Conservation (phyloP, 805 yeast species). For the Candida mattraensis region DNA sequence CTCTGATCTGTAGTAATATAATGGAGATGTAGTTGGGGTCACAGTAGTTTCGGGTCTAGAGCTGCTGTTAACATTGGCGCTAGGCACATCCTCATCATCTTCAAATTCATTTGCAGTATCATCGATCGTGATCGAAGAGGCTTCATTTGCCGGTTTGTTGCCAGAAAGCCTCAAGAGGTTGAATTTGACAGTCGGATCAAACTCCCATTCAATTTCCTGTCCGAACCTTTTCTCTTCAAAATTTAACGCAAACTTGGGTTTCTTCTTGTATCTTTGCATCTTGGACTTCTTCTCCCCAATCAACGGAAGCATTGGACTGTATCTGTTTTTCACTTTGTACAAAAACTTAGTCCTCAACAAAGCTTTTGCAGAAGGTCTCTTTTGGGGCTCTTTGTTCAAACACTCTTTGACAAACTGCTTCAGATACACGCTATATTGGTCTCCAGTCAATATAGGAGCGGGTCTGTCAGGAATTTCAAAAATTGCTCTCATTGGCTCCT, state of each 20-base stretch:
- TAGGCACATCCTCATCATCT: constrained; percentile 17
- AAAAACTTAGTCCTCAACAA: constrained; percentile 58
- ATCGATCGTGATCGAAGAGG: constrained; percentile 2
- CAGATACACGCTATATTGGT: constrained; percentile 40
- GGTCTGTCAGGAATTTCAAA: constrained; percentile 63
- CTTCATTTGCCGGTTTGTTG: neutral
- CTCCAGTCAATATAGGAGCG: constrained; percentile 59
- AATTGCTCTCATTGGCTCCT: constrained; percentile 76
- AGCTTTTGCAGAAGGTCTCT: constrained; percentile 60
- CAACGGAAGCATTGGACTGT: constrained; percentile 25
- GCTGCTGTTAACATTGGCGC: constrained; percentile 15
- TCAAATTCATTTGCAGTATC: constrained; percentile 6
- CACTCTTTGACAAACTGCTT: constrained; percentile 64
- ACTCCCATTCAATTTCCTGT: constrained; percentile 29
- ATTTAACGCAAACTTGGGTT: constrained; percentile 40
- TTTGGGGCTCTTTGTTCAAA: constrained; percentile 60
- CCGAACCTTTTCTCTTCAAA: constrained; percentile 23
- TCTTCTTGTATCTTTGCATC: constrained; percentile 33
- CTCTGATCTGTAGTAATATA: constrained; percentile 17
- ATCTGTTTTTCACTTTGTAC: constrained; percentile 33
- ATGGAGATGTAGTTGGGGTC: constrained; percentile 20
- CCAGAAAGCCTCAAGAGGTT: constrained; percentile 1
- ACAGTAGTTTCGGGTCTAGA: constrained; percentile 16
- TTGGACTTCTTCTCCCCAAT: constrained; percentile 38
- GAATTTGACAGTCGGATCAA: constrained; percentile 16